Conservation (phyloP, 257 asterid species). For the Nicotiana sylvestris region DNA sequence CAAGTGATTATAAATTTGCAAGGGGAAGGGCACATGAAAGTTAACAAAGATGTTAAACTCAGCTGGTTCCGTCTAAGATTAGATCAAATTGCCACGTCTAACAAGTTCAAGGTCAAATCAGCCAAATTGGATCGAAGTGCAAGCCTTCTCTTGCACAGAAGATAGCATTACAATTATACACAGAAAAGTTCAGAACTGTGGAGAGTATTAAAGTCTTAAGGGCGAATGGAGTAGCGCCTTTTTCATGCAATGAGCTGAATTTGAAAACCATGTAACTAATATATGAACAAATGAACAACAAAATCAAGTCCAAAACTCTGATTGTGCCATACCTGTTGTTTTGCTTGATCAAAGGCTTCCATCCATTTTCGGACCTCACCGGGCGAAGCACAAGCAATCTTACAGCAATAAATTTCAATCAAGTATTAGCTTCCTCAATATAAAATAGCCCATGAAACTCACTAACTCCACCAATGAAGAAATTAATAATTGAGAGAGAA, state of each 20-base stretch:
- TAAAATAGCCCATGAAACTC: conserved; percentile 6
- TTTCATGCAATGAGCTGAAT: neutral
- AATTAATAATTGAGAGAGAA: conserved; percentile 3
- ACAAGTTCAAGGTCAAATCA: neutral
- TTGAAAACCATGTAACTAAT: neutral
- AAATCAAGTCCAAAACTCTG: neutral
- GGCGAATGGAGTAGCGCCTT: neutral
- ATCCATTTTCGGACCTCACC: conserved; percentile 88
- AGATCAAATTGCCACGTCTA: neutral
- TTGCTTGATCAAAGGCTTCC: conserved; percentile 98
- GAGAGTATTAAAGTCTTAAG: neutral
- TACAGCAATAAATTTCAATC: conserved; percentile 33
- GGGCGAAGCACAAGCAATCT: conserved; percentile 89
- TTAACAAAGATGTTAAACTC: conserved; percentile 5
- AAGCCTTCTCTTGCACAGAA: neutral
- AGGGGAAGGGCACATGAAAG: neutral
- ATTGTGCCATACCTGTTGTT: conserved; percentile 62
- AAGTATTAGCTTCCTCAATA: conserved; percentile 18
- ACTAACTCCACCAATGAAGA: conserved; percentile 8
- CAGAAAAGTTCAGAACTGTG: neutral
- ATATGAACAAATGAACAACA: neutral
- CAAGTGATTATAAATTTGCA: neutral
- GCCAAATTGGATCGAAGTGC: neutral
- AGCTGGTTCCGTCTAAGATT: neutral
- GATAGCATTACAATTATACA: neutral